Evolutionary conservation across 1,284 basidiomycete genomes (phyloP).

Genomic region (Boletus albobrunnescens): DNA sequence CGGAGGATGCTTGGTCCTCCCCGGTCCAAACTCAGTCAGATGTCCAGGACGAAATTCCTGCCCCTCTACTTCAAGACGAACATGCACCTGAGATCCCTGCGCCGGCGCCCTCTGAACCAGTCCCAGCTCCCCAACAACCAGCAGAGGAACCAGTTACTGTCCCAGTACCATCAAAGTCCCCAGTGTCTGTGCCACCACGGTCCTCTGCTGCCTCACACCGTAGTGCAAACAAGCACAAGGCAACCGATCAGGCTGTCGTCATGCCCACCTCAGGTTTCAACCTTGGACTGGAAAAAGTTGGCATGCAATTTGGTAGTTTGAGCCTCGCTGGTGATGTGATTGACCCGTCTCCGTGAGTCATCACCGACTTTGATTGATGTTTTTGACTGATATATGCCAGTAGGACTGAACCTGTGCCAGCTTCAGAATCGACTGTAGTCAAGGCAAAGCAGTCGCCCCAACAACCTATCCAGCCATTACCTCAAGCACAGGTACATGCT

Average conservation of each 20-base stretch:
- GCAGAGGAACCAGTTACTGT: conserved; percentile 20
- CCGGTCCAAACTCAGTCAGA: conserved; percentile 25
- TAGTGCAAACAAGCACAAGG: conserved; percentile 58
- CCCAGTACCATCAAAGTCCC: conserved; percentile 29
- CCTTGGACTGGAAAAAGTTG: conserved; percentile 62
- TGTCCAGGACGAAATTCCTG: conserved; percentile 16
- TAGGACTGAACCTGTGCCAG: conserved; percentile 21
- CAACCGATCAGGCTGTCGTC: conserved; percentile 69
- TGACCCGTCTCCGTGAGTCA: conserved; percentile 47
- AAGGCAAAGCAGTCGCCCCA: conserved; percentile 42
- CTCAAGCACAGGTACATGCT: conserved; percentile 22
- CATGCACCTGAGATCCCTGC: conserved; percentile 9
- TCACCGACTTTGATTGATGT: neutral
- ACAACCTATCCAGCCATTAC: conserved; percentile 37
- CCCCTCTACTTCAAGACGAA: conserved; percentile 18
- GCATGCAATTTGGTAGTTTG: conserved; percentile 81
- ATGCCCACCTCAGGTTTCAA: conserved; percentile 63
- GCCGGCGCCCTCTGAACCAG: conserved; percentile 13
- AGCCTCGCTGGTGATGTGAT: conserved; percentile 64
- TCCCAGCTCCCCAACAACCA: conserved; percentile 10
- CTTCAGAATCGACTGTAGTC: conserved; percentile 42
- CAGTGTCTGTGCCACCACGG: conserved; percentile 40
- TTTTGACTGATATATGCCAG: conserved; percentile 10
- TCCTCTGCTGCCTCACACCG: conserved; percentile 51
- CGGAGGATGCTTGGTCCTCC: conserved; percentile 41